phyloP scores from a whole-genome alignment of 2,329 filamentous ascomycete genomes.

The Colletotrichum sp. region DNA sequence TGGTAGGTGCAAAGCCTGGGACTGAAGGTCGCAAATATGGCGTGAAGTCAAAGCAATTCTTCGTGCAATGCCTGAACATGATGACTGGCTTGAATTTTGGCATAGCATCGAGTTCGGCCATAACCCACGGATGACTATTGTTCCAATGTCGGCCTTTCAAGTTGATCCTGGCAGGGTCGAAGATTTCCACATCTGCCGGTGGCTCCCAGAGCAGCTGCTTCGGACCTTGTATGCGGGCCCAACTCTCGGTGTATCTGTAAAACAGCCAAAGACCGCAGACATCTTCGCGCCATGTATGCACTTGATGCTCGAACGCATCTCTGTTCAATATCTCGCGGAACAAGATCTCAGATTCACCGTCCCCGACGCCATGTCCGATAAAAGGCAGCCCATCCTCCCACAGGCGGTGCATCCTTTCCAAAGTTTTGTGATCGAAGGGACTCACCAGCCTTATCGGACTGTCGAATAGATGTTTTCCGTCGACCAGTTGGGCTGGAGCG shows the following conservation, averaged over 20 bases:
- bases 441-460: fast-evolving
- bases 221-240: fast-evolving
- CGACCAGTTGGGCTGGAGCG: fast-evolving
- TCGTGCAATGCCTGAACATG: neutral
- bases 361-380: fast-evolving
- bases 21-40: neutral
- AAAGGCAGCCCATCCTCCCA: neutral
- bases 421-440: fast-evolving
- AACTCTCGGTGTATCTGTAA: neutral
- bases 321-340: neutral
- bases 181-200: neutral
- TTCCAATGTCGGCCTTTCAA: neutral
- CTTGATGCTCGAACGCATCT: fast-evolving
- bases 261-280: neutral
- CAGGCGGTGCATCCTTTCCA: fast-evolving
- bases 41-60: neutral
- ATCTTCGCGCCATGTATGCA: fast-evolving
- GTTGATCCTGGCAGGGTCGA: neutral
- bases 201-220: neutral
- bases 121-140: neutral
- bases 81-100: neutral
- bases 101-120: neutral
- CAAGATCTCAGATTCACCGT: fast-evolving
- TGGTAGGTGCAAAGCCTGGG: neutral
- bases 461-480: neutral